A percentile compares a stretch with the other conserved stretches of the same genome.
Conservation (phyloP, 2,329 filamentous ascomycete species). For the Apiospora phragmitis region DNA sequence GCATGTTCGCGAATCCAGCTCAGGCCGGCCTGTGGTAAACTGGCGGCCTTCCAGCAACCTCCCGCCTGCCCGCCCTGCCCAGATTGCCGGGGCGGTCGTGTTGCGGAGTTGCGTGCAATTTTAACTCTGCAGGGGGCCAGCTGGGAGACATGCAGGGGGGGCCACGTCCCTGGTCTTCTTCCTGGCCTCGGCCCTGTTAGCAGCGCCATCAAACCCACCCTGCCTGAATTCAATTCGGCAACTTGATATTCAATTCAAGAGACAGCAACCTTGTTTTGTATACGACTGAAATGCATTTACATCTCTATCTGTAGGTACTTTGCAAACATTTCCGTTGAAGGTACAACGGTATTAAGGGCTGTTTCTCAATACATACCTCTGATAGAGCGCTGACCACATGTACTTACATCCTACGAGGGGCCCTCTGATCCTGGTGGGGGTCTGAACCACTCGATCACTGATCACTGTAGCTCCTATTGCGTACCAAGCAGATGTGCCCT, state of each 20-base stretch:
- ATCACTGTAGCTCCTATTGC: conserved; percentile 4
- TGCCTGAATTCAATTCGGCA: not conserved
- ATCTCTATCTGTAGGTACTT: not conserved
- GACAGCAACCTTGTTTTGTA: too few species aligned
- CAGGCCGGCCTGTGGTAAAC: conserved; percentile 16
- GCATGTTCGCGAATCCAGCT: conserved; percentile 14
- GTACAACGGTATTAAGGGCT: too few species aligned
- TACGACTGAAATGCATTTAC: not conserved
- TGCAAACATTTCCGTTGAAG: too few species aligned
- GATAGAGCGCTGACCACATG: too few species aligned
- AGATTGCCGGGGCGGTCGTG: conserved; percentile 12
- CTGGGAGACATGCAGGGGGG: conserved; percentile 6
- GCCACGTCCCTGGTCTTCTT: not conserved
- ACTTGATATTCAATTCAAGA: not conserved
- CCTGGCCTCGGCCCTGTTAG: not conserved
- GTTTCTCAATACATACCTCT: not conserved
- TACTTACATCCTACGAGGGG: too few species aligned
- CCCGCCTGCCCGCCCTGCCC: conserved; percentile 7
- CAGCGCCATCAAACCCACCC: not conserved
- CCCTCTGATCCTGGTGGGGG: not conserved
- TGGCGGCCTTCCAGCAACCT: conserved; percentile 16
- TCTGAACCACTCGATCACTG: not conserved
- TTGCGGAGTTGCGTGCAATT: not conserved
- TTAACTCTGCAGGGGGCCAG: conserved; percentile 16
- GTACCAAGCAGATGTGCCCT: not conserved